Base-by-base conservation (phyloP, 345 rosid species). In the Syzygium aromaticum region DNA sequence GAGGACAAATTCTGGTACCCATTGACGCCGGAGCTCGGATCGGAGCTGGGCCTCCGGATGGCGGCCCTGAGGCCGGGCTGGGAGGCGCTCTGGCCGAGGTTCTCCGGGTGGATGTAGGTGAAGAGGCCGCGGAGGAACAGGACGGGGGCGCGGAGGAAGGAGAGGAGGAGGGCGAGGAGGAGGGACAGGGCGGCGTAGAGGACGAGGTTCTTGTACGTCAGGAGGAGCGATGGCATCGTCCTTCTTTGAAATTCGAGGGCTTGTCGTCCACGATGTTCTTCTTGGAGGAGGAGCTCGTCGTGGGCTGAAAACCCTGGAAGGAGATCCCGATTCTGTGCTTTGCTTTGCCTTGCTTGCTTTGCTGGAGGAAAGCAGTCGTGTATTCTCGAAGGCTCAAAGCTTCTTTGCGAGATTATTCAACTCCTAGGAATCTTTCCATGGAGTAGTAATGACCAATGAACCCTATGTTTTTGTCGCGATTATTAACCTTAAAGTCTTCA, bases 91-190 rank as follows among this genome's bases (percentile, higher is more conserved):
- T 89, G 92, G 89, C 88, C 91, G 88, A 94, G 88, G 89, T 93
- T 91, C n/a, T 97, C 98, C 7, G 98, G 99, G 88, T 95, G 99
- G 93, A 97, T 90, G 88, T 97, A 97, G 54, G 97, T 93, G 92
- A 90, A 90, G 90, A 97, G 95, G 57, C 98, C 97, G 85, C 88
- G 91, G 87, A 97, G 94, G 92, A 96, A 92, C 46, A 95, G 87
- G 88, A 91, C 80, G 8, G 98, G 96, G 90, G 95, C 63, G 85
- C 87, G 93, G 89, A 97, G 91, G 89, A 93, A 93, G 19, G 94
- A 86, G 85, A 95, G 89, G 89, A 94, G 87, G 40, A 96, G 59
- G 52, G 92, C 53, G 77, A 96, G 92, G 11, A 88, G 84, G 86
- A 95, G 11, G 6, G 95, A 89, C 85, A 93, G 86, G 12, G 89